A percentile compares a stretch with the other conserved stretches of the same genome.
These are phyloP conservation scores for Botrytis porri DNA, from an alignment of 2,329 filamentous ascomycete species.

Conservation along the genomic window DNA sequence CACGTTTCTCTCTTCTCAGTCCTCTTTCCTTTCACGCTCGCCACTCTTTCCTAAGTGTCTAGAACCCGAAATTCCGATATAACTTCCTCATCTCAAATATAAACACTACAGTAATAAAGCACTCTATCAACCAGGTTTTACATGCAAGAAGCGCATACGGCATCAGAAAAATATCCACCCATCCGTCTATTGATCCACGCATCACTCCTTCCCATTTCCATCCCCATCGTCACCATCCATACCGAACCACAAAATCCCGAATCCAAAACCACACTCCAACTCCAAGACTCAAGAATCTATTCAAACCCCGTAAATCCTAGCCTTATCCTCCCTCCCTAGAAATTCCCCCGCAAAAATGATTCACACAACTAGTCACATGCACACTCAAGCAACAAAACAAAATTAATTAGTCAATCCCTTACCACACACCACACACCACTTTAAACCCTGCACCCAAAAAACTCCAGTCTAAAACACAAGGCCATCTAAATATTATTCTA, in stretches of 20 bases:
- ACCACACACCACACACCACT: no score
- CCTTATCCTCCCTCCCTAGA: no score
- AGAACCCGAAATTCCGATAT: not conserved
- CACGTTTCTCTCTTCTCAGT: not conserved
- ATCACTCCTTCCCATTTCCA: not conserved
- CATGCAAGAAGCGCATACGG: not conserved
- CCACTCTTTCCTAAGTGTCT: not conserved
- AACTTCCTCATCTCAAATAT: fast-evolving
- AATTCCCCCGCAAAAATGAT: not conserved
- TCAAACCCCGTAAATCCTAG: no score
- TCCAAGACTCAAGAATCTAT: not conserved
- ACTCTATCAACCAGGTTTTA: not conserved
- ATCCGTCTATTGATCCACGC: not conserved
- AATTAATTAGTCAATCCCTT: not conserved
- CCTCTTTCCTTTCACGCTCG: not conserved
- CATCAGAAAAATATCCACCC: not conserved
- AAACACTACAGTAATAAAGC: not conserved
- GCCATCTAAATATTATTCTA: no score
- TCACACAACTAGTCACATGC: not conserved
- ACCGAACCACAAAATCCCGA: not conserved
- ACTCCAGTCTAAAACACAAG: no score
- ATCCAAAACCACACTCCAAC: not conserved
- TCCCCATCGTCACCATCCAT: not conserved
- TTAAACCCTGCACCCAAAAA: no score
- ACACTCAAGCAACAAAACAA: not conserved